These are phyloP conservation scores for Nemania sp. DNA, from an alignment of 2,329 filamentous ascomycete species.

Conservation along the genomic window DNA sequence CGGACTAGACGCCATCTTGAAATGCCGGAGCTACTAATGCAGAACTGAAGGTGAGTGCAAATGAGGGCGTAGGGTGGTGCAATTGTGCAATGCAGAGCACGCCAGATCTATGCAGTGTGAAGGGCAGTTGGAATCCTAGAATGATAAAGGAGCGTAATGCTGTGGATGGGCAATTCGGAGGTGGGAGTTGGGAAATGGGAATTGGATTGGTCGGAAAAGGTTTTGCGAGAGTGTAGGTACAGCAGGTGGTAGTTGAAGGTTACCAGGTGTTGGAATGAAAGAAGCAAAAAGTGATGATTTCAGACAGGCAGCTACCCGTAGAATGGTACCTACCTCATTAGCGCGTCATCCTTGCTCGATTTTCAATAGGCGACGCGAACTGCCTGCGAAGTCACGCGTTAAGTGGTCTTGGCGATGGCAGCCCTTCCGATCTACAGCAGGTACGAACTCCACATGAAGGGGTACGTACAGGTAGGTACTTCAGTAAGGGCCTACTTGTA, in stretches of 20 bases:
- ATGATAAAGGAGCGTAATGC: not conserved
- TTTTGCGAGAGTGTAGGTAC: not conserved
- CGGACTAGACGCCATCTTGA: constrained; percentile 28
- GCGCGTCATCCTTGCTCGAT: constrained; percentile 34
- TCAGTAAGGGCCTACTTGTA: no score
- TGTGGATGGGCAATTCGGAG: no score
- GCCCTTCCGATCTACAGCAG: not conserved
- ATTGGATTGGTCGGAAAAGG: not conserved
- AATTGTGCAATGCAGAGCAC: not conserved
- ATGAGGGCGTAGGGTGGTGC: not conserved
- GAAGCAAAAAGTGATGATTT: constrained; percentile 36
- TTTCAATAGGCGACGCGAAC: constrained; percentile 36
- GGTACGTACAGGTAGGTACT: no score
- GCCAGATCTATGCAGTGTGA: not conserved
- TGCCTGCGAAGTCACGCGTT: constrained; percentile 41
- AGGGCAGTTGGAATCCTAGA: not conserved
- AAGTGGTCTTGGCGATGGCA: constrained; percentile 31
- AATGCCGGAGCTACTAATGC: not conserved
- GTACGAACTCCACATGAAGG: no score
- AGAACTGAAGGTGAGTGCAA: not conserved
- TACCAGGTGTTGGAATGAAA: not conserved
- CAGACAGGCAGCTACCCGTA: constrained; percentile 15
- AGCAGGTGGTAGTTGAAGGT: not conserved
- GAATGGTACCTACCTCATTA: no score
- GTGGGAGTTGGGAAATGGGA: not conserved